Conservation (phyloP, 257 asterid species). For the Voacanga thouarsii region DNA sequence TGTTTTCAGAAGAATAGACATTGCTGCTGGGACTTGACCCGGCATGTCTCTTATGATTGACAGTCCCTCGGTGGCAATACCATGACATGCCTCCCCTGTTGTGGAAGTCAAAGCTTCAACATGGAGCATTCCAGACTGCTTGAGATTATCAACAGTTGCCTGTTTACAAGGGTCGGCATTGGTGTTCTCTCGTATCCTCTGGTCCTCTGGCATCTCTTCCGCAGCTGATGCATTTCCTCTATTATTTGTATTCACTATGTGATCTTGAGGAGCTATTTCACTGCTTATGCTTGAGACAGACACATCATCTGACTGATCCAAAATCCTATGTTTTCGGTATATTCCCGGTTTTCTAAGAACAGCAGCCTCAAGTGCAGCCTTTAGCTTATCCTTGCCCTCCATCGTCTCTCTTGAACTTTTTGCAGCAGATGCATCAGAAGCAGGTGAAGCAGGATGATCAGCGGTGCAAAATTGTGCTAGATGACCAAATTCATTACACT, state of each 20-base stretch:
- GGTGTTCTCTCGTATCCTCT: slow-evolving; percentile 23
- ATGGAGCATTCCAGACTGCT: slow-evolving; percentile 35
- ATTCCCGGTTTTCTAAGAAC: slow-evolving; percentile 75
- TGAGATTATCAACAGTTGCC: slow-evolving; percentile 26
- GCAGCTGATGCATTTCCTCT: slow-evolving; percentile 31
- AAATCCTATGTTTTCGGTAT: slow-evolving; percentile 50
- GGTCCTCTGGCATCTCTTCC: slow-evolving; percentile 46
- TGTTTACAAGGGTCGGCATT: slow-evolving; percentile 38
- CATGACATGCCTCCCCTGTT: slow-evolving; percentile 33
- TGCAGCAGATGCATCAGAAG: slow-evolving; percentile 32
- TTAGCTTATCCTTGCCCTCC: slow-evolving; percentile 50
- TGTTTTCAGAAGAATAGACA: slow-evolving; percentile 36
- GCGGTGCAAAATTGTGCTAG: slow-evolving; percentile 26
- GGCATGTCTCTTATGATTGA: slow-evolving; percentile 17
- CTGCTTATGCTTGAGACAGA: slow-evolving; percentile 32
- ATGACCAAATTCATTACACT: slow-evolving; percentile 38
- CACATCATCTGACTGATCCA: slow-evolving; percentile 48
- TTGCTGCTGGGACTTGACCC: slow-evolving; percentile 36
- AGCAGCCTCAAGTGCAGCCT: slow-evolving; percentile 89
- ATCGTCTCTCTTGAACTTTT: slow-evolving; percentile 44
- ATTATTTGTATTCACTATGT: slow-evolving; percentile 31
- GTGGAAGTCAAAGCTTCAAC: slow-evolving; percentile 41
- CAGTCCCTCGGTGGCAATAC: slow-evolving; percentile 16
- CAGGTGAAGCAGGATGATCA: slow-evolving; percentile 16
- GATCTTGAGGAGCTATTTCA: slow-evolving; percentile 41